Base-by-base conservation (phyloP, 2,329 filamentous ascomycete species). In the Diplodia mutila region DNA sequence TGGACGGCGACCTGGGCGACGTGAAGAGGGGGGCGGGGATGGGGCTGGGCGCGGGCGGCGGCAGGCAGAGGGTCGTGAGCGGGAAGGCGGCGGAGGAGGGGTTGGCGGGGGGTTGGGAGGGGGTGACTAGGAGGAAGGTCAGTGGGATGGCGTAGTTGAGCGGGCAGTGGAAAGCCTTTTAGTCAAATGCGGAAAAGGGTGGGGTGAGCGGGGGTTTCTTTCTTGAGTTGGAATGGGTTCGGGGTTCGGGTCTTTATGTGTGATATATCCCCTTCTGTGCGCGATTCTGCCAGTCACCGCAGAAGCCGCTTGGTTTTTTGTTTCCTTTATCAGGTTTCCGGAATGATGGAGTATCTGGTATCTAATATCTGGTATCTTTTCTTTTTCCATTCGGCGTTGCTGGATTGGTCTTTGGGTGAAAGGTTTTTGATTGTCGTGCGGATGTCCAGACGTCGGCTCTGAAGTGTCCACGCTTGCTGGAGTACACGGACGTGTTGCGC, bases 1-100 rank as follows among this genome's bases (percentile, higher is more conserved):
- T 82, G 66, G 75, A 78, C 23, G 80, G 80, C 66, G 72, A 73
- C 70, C 76, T 75, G 23, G 72, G 74, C 65, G 72, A 77, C 72
- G 68, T 79, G 57, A 77, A 75, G 21, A 75, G 72, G 51, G 72
- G 39, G 1, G 39, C 16, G 14, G 39, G 34, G 3, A 12, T 4
- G 34, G 18, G 0, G 18, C n/a, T 21, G 42, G 42, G 4, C 7
- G 39, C 27, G 11, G 29, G 51, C 6, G 69, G 74, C 5, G 68
- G 74, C 54, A 69, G 76, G 68, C 64, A 74, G 63, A 80, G 85
- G 55, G 88, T 90, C 69, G 90, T 92, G 2, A 93, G 90, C 74
- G 91, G 91, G 1, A 92, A 91, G 81, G 78, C 89, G 66, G 90
- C 85, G 0, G 91, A 93, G 76, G 91, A 94, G 75, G 91, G 91